Evolutionary conservation across 1,284 basidiomycete species (phyloP).

Genomic region (Cryptococcus sp.): DNA sequence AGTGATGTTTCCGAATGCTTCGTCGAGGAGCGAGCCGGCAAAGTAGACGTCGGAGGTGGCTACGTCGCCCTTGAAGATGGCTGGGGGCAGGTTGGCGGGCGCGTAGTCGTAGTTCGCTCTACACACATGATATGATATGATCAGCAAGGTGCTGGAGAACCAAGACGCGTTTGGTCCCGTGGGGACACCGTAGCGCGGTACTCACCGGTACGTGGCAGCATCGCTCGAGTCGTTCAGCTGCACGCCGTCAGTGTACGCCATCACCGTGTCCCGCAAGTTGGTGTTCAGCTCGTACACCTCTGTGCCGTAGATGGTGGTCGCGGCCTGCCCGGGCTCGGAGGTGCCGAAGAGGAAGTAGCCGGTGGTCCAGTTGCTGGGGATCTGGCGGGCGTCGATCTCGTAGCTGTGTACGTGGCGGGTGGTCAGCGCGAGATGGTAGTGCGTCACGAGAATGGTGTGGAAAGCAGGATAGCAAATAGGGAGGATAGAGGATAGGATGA

Average conservation of each 20-base stretch:
- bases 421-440: not conserved
- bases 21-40: constrained; percentile 53
- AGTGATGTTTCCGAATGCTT: constrained; percentile 57
- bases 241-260: constrained; percentile 48
- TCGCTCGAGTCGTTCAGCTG: constrained; percentile 52
- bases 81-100: constrained; percentile 51
- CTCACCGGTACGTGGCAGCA: constrained; percentile 42
- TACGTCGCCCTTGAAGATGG: constrained; percentile 52
- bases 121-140: not conserved
- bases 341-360: constrained; percentile 54
- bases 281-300: constrained; percentile 61
- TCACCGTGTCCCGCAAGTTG: constrained; percentile 54
- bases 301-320: constrained; percentile 56
- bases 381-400: constrained; percentile 59
- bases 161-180: not conserved
- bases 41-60: constrained; percentile 58
- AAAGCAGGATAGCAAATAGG: too few species aligned
- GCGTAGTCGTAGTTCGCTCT: constrained; percentile 51
- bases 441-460: too few species aligned
- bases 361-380: constrained; percentile 55
- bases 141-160: not conserved
- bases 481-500: not conserved
- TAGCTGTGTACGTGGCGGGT: constrained; percentile 27
- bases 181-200: not conserved
- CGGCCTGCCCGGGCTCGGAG: constrained; percentile 45